Evolutionary conservation across 1,284 basidiomycete genomes (phyloP).

Genomic region (Moniliophthora roreri): DNA sequence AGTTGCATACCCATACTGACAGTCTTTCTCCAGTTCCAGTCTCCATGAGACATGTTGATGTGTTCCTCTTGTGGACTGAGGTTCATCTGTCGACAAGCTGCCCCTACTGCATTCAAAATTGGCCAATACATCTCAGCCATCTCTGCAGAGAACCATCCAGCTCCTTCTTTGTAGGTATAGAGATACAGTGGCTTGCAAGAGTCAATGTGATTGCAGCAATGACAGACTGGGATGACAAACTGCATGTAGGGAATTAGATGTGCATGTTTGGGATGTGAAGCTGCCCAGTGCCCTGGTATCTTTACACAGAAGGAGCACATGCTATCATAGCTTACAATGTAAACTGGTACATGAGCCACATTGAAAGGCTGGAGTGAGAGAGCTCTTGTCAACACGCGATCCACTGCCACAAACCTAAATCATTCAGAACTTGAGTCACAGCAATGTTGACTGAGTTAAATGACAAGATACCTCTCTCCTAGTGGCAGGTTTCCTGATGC

Average conservation of each 20-base stretch:
- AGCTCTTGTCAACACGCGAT: background rate
- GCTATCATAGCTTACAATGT: background rate
- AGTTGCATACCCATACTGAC: background rate
- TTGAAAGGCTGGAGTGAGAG: background rate
- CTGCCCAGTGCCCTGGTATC: background rate
- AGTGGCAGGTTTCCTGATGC: background rate
- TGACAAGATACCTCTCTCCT: background rate
- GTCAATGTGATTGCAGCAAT: constrained; percentile 5
- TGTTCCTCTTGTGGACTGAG: constrained; percentile 24
- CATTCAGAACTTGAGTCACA: too few species aligned
- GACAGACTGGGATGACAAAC: background rate
- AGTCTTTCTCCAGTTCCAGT: constrained; percentile 27
- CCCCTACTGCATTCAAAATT: constrained; percentile 22
- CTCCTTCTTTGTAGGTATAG: constrained; percentile 15
- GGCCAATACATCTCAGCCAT: constrained; percentile 24
- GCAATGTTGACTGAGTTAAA: too few species aligned
- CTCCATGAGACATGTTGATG: constrained; percentile 18
- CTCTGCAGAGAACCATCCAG: constrained; percentile 25
- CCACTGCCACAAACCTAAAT: background rate
- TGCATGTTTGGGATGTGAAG: background rate
- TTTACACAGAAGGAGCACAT: background rate
- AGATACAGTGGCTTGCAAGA: constrained; percentile 1
- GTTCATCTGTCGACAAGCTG: constrained; percentile 24
- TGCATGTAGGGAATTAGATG: background rate
- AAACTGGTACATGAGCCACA: background rate